Base-by-base conservation (phyloP, 345 rosid genomes). In the Salix brachista region DNA sequence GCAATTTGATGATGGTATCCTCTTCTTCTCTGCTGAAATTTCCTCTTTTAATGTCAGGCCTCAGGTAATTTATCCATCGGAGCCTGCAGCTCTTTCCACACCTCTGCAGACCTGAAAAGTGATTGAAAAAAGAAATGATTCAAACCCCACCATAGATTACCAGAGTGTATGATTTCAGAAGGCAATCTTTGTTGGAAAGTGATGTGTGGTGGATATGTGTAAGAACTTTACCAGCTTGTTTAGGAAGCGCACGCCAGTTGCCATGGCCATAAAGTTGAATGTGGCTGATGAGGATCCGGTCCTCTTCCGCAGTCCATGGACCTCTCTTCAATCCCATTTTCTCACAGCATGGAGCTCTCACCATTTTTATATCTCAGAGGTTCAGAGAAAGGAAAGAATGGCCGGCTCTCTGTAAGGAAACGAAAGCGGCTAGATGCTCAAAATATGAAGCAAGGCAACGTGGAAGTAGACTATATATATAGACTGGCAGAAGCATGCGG, bases 61-160 rank as follows among this genome's bases (percentile, higher is more conserved):
- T 85, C 39, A 92, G 69, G 77, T 92, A 92, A 74, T 92, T 92
- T 30, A 81, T 87, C 97, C 97, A 92, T 5, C 97, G 84, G 28
- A 92, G 87, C 69, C 97, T 87, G 83, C 97, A 92, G 78, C 97
- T 92, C 87, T 92, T 92, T 1, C 97, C 97, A 62, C 95, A 92
- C 78, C 97, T 89, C 54, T 87, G 79, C 74, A 92, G 82, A 58
- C 97, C 97, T 92, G 80, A 12, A 66, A 62, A 13, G 37, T 71
- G 19, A 11, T 17, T 30, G 1, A 68, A 11, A 18, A 39, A 13
- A 75, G 17, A 18, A 60, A 41, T 32, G 6, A 72, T 11, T 34
- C 3, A 50, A 46, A 46, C 39, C 7, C 28, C 37, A 36, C 37
- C 37, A 36, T 1, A 36, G 37, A 36, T 36, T 36, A 36, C 37